phyloP scores from a whole-genome alignment of 139 green algal genomes.

The Penium margaritaceum region DNA sequence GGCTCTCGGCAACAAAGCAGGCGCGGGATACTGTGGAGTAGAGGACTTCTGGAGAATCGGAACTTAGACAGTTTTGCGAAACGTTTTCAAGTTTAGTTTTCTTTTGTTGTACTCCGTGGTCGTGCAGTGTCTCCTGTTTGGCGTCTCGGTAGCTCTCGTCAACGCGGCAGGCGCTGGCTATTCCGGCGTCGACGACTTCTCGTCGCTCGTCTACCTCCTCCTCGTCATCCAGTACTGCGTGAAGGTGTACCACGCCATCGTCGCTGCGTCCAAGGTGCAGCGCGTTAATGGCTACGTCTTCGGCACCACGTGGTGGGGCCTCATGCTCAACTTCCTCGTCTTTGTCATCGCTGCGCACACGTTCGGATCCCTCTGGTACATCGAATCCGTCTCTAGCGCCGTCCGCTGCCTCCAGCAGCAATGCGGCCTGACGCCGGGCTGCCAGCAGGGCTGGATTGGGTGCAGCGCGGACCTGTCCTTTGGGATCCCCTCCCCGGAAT shows the following conservation, averaged over 20 bases:
- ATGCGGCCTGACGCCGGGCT: neutral
- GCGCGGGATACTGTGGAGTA: too few species aligned
- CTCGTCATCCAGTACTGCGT: constrained; percentile 14
- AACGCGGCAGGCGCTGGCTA: too few species aligned
- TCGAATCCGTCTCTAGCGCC: neutral
- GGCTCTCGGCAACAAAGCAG: too few species aligned
- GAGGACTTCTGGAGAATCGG: too few species aligned
- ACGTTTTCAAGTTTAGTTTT: too few species aligned
- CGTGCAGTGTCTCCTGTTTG: too few species aligned
- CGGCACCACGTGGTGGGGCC: constrained; percentile 10
- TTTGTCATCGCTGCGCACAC: constrained; percentile 1
- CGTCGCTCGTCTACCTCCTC: too few species aligned
- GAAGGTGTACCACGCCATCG: neutral
- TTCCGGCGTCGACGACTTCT: too few species aligned
- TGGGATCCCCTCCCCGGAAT: neutral
- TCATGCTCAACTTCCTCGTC: constrained; percentile 8
- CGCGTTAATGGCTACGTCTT: constrained; percentile 18
- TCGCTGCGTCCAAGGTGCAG: neutral
- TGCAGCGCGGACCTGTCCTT: neutral
- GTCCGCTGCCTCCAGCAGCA: neutral
- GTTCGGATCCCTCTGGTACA: constrained; percentile 10
- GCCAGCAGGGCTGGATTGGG: neutral
- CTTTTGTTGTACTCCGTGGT: too few species aligned
- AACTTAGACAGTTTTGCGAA: too few species aligned
- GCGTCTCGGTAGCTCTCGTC: too few species aligned